Percentiles rank a stretch among this genome's conserved stretches.
Conservation (phyloP, 2,329 filamentous ascomycete species). For the Plenodomus lindquistii region DNA sequence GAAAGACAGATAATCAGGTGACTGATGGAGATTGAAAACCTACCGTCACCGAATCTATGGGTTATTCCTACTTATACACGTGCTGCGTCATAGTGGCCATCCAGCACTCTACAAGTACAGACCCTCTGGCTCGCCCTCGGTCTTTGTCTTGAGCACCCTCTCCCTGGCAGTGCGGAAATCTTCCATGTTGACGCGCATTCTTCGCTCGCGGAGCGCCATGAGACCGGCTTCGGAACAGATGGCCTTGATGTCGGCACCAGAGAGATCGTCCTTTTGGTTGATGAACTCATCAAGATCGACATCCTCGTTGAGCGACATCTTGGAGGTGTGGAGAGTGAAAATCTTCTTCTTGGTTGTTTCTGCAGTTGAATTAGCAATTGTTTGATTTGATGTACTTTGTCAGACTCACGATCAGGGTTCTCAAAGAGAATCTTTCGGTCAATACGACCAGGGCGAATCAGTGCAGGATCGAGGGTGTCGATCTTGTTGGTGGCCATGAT, state of each 20-base stretch:
- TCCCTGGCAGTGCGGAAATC: slow-evolving; percentile 94
- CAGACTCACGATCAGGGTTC: slow-evolving; percentile 66
- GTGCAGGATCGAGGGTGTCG: slow-evolving; percentile 90
- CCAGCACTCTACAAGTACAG: slow-evolving; percentile 79
- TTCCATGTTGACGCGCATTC: slow-evolving; percentile 99
- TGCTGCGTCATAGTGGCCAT: slow-evolving; percentile 5
- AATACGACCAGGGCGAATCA: slow-evolving; percentile 96
- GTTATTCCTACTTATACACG: slow-evolving; percentile 23
- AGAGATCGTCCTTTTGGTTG: slow-evolving; percentile 95
- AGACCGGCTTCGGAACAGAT: slow-evolving; percentile 97
- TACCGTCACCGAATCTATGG: slow-evolving; percentile 5
- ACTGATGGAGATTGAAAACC: slow-evolving; percentile 8
- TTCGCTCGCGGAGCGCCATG: slow-evolving; percentile 88
- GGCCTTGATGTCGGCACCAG: slow-evolving; percentile 96
- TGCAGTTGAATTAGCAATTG: slow-evolving; percentile 61
- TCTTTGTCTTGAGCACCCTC: slow-evolving; percentile 96
- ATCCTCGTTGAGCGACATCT: slow-evolving; percentile 95
- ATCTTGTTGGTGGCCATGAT: slow-evolving; percentile 99
- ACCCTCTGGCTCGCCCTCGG: slow-evolving; percentile 95
- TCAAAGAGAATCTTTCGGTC: slow-evolving; percentile 92
- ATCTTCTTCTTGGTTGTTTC: slow-evolving; percentile 98
- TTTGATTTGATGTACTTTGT: neutral
- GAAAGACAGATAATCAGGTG: neutral
- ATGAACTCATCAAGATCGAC: slow-evolving; percentile 99
- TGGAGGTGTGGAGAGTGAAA: slow-evolving; percentile 95